Conservation (phyloP, 208 protist genomes). For the Trypanosoma boissoni region DNA sequence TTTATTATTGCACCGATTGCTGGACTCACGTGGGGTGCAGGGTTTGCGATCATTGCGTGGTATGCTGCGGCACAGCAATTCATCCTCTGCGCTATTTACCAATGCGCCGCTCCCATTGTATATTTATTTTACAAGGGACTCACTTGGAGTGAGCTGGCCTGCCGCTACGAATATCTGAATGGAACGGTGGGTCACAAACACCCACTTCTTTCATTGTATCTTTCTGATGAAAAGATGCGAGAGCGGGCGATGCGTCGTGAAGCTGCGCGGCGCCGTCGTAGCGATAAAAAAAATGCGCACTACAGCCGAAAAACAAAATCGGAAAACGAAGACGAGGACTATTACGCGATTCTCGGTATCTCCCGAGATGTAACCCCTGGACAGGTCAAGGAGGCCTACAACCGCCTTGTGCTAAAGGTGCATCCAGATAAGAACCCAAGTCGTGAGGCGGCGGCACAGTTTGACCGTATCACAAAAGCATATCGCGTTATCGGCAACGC, state of each 20-base stretch:
- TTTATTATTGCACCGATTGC: conserved; percentile 42
- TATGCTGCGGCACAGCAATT: conserved; percentile 79
- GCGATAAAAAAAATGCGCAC: conserved; percentile 3
- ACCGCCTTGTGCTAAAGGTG: conserved; percentile 74
- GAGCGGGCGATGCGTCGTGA: conserved; percentile 27
- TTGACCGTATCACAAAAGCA: conserved; percentile 92
- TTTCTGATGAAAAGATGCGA: conserved; percentile 9
- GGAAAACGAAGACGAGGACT: conserved; percentile 23
- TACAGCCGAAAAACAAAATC: conserved; percentile 1
- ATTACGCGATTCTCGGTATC: conserved; percentile 82
- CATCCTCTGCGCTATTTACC: conserved; percentile 45
- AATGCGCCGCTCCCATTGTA: conserved; percentile 31
- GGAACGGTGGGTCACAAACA: conserved; percentile 7
- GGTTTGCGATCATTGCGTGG: conserved; percentile 53
- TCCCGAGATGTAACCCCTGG: conserved; percentile 45
- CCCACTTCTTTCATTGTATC: conserved; percentile 10
- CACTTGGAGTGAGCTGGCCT: conserved; percentile 22
- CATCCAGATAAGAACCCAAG: conserved; percentile 88
- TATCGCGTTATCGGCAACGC: conserved; percentile 96
- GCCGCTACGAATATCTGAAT: conserved; percentile 16
- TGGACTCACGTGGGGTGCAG: conserved; percentile 46
- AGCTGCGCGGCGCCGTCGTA: conserved; percentile 9
- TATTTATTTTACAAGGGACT: conserved; percentile 15
- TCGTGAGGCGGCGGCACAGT: conserved; percentile 80
- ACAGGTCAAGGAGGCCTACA: conserved; percentile 90